A percentile compares a stretch with the other conserved stretches of the same genome.
Evolutionary conservation across 345 rosid species (phyloP).

Genomic region (Noccaea bulbosa): DNA sequence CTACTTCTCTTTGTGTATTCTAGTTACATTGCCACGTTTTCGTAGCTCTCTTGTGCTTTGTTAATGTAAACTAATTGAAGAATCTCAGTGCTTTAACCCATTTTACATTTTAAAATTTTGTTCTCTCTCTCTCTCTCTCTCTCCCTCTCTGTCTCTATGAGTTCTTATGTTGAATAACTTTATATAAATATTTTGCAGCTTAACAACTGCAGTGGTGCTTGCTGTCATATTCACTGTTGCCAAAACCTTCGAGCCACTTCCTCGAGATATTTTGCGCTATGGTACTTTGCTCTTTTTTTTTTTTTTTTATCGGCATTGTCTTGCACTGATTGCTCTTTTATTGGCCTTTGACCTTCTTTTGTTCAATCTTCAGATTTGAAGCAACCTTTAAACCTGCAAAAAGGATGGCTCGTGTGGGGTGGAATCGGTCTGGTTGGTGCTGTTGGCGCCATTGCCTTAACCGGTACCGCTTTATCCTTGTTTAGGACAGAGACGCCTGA

Average conservation of each 20-base stretch:
- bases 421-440: constrained; percentile 47
- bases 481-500: constrained; percentile 46
- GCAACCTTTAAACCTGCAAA: constrained; percentile 45
- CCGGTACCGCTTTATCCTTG: constrained; percentile 43
- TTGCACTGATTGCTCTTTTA: constrained; percentile 16
- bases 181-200: constrained; percentile 51
- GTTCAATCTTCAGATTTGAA: constrained; percentile 40
- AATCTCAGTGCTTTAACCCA: constrained; percentile 5
- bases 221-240: constrained; percentile 72
- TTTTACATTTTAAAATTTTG: background rate
- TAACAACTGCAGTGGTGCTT: constrained; percentile 73
- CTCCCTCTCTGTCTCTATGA: no score
- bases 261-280: constrained; percentile 76
- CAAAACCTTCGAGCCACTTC: constrained; percentile 76
- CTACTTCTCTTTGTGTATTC: constrained; percentile 3
- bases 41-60: background rate
- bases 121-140: no score
- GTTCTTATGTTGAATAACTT: constrained; percentile 34
- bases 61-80: background rate
- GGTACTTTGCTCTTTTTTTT: constrained; percentile 48
- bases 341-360: background rate
- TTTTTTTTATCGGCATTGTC: background rate
- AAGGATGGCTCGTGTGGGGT: constrained; percentile 48
- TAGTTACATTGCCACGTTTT: constrained; percentile 4
- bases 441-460: constrained; percentile 46